Evolutionary conservation across 768 basidiomycete species (phyloP).

Genomic region (Lactarius sanguifluus): DNA sequence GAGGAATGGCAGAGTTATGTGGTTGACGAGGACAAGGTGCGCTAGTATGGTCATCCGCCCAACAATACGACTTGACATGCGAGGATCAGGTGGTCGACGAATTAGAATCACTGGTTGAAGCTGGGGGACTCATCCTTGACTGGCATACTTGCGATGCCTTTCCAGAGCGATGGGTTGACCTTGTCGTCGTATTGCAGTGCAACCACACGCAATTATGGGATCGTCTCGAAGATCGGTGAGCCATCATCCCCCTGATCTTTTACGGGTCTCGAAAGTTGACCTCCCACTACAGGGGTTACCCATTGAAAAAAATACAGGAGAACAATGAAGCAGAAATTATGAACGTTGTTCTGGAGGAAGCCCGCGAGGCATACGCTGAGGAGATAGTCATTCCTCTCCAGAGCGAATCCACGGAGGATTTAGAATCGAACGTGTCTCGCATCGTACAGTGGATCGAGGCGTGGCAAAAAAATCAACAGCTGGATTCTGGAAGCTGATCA

Average conservation of each 20-base stretch:
- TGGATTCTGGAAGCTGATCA: conserved; percentile 21
- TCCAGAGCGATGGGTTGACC: conserved; percentile 95
- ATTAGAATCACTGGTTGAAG: conserved; percentile 66
- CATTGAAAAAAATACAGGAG: conserved; percentile 93
- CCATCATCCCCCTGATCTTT: neutral
- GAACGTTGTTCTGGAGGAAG: conserved; percentile 88
- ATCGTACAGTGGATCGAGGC: conserved; percentile 84
- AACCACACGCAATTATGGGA: conserved; percentile 88
- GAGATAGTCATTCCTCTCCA: conserved; percentile 84
- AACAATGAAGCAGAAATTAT: conserved; percentile 99
- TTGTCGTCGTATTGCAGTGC: conserved; percentile 90
- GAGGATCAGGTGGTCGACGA: conserved; percentile 75
- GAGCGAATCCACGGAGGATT: conserved; percentile 73
- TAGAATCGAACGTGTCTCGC: conserved; percentile 84
- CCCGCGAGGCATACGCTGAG: conserved; percentile 77
- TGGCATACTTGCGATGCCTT: conserved; percentile 95
- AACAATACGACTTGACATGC: neutral
- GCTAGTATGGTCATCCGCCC: neutral
- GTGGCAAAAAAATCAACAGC: conserved; percentile 52
- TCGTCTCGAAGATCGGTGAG: conserved; percentile 84
- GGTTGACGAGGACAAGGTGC: conserved; percentile 94
- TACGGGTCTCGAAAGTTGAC: neutral
- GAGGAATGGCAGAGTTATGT: conserved; percentile 94
- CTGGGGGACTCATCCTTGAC: conserved; percentile 76
- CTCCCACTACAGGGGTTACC: conserved; percentile 62